Base-by-base conservation (phyloP, 805 yeast genomes). In the Komagataella populi region DNA sequence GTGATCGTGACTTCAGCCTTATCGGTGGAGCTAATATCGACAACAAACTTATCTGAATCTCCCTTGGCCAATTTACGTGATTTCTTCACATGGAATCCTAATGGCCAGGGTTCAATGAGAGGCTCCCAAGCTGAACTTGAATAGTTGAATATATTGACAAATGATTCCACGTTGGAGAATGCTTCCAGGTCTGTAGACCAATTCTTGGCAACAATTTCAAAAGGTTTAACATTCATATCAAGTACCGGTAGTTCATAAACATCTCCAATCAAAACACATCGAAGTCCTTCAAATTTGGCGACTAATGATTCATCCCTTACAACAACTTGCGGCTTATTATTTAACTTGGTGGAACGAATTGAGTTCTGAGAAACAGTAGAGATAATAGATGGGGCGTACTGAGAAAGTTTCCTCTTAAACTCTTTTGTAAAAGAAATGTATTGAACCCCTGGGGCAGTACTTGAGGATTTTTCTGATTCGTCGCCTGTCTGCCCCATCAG, bases 121-220 rank as follows among this genome's bases (percentile, higher is more conserved):
- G 99, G 97, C 60, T 93, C 98, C 98, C 99, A 90, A 0, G 88
- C 77, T 3, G 96, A 89, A 55, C 85, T 80, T 0, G 96, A 78
- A 63, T 90, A 90, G 63, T 89, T 89, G 71, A 85, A 90, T 18
- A 87, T 78, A 63, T 87, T 89, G 7, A 85, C 76, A 54, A 70
- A 77, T 0, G 88, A 73, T 54, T 80, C 85, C 43, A 89, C 64
- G 23, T 77, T 76, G 0, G 84, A 72, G 52, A 80, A 81, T 1
- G 87, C 85, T 57, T 81, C 82, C 51, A 90, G 64, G 54, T 86
- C 90, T 1, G 90, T 81, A 0, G 96, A 84, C 97, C 97, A 90
- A 59, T 90, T 86, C 51, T 76, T 74, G 0, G 88, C 90, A 36
- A 69, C 69, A 1, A 84, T 63, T 10, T 77, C 77, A 63, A 90